A percentile compares a stretch with the other conserved stretches of the same genome.
These are phyloP conservation scores for Uronychia binucleata DNA, from an alignment of 73 alveolate genomes.

Conservation along the genomic window DNA sequence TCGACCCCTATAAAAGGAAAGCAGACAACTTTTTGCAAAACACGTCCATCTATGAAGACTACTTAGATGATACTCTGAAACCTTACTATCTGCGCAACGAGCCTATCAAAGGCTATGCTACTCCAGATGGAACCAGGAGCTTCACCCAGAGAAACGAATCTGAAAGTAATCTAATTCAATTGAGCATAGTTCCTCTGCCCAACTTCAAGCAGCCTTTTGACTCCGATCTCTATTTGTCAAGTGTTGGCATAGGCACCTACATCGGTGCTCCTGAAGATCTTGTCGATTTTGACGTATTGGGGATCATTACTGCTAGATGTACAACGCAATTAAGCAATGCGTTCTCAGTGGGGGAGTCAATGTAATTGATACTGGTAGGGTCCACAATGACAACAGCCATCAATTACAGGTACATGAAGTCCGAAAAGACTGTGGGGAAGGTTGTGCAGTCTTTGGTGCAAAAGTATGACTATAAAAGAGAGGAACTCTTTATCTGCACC, in stretches of 20 bases:
- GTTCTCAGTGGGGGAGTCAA: constrained; percentile 83
- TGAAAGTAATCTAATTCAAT: too few species aligned
- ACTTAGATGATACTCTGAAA: constrained; percentile 36
- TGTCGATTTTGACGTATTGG: constrained; percentile 78
- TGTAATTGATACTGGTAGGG: constrained; percentile 87
- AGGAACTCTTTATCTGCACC: constrained; percentile 78
- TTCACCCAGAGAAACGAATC: constrained; percentile 28
- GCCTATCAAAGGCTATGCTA: constrained; percentile 56
- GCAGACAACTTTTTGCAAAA: constrained; percentile 42
- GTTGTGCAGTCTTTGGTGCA: constrained; percentile 63
- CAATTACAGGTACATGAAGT: constrained; percentile 84
- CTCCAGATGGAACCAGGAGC: constrained; percentile 56
- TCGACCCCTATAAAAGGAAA: constrained; percentile 51
- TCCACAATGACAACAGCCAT: too few species aligned
- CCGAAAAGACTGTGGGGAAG: constrained; percentile 90
- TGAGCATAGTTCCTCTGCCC: constrained; percentile 1
- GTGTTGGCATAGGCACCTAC: constrained; percentile 89
- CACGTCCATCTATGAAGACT: constrained; percentile 37
- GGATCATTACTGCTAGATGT: too few species aligned
- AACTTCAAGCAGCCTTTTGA: constrained; percentile 67
- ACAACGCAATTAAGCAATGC: constrained; percentile 66
- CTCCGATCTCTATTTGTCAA: constrained; percentile 54
- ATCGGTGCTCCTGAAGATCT: constrained; percentile 90
- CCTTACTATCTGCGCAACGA: constrained; percentile 30
- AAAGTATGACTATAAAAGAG: constrained; percentile 63